Evolutionary conservation across 306 rosid genomes (phyloP).

Genomic region (Benincasa hispida): DNA sequence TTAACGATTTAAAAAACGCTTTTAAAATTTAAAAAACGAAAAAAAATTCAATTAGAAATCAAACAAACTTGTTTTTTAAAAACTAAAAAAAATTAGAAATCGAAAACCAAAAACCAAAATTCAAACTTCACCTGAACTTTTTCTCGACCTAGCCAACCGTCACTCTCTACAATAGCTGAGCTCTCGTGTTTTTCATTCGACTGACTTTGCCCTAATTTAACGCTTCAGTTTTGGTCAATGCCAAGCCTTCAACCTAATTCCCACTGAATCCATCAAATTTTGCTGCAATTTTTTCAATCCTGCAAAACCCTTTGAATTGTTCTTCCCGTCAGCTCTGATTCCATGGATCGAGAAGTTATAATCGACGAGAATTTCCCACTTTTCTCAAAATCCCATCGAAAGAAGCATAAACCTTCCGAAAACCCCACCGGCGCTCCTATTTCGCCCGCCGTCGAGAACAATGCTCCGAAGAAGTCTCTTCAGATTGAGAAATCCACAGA

Average conservation of each 20-base stretch:
- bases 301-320: background rate
- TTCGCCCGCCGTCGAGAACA: background rate
- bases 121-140: too few species aligned
- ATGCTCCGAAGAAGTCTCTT: background rate
- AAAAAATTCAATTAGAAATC: too few species aligned
- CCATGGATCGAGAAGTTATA: slow-evolving; percentile 23
- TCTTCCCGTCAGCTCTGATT: background rate
- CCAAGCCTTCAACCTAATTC: background rate
- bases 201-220: background rate
- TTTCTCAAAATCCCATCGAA: slow-evolving; percentile 19
- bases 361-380: slow-evolving; percentile 38
- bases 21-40: too few species aligned
- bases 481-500: slow-evolving; percentile 12
- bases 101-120: too few species aligned
- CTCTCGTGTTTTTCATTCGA: too few species aligned
- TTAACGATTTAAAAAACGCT: too few species aligned
- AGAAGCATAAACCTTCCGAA: slow-evolving; percentile 13
- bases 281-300: background rate
- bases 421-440: background rate
- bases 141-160: too few species aligned
- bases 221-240: background rate
- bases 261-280: background rate
- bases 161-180: too few species aligned
- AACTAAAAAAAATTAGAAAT: too few species aligned
- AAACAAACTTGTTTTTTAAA: too few species aligned